Base-by-base conservation (phyloP, 169 alveolate genomes). In the Plasmodium inui region DNA sequence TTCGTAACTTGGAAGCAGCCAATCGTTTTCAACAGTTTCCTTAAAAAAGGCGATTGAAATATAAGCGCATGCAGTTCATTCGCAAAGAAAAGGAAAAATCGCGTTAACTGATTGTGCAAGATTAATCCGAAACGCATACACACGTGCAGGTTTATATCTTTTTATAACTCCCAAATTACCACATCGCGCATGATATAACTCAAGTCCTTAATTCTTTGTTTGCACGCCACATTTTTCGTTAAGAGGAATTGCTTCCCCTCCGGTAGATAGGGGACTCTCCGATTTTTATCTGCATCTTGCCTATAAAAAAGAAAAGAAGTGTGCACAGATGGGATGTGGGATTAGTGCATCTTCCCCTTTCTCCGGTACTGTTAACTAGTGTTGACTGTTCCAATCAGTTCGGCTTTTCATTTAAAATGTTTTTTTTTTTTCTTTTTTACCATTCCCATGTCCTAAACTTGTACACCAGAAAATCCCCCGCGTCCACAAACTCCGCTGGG, bases 361-460 rank as follows among this genome's bases (percentile, higher is more conserved):
- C 73, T 76, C 12, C 7, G 61, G 34, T 80, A n/a, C 41, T 26
- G 37, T 17, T 37, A 22, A 26, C 41, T 19, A 26, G 30, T 22
- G 37, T 26, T 67, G 37, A 0, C n/a, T 26, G n/a, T 67, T 22
- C 41, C 76, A 67, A 26, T 67, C 76, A 14, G 37, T 41, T 30
- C 55, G 3, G 3, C 7, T 46, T 41, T 34, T 80, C 67, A 41
- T 10, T 34, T 37, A 39, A 17, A 32, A 19, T 74, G 5, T 28
- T 74, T 41, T 79, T 79, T 8, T 22, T 19, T 32, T 79, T 79
- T 37, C 41, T 79, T n/a, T 41, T 34, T 95, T 81, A 93, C 97
- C 97, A 95, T 72, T 91, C 92, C 97, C 97, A 95, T 67, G 93
- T 95, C 32, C 94, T 95, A 70, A 95, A 95, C 39, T 95, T 95